Conservation (phyloP, 345 rosid genomes). For the Melastoma malabathricum region DNA sequence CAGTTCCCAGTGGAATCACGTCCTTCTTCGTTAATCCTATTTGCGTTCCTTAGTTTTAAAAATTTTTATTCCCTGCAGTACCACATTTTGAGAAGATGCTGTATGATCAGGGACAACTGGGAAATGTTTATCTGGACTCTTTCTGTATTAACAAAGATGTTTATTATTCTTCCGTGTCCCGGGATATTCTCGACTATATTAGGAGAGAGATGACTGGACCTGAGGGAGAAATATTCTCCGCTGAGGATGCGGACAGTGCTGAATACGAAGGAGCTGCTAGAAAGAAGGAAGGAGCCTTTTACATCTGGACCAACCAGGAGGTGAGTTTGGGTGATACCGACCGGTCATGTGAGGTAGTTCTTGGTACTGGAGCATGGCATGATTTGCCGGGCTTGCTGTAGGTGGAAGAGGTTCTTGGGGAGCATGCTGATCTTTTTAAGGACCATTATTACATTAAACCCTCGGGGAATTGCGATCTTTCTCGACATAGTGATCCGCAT, state of each 20-base stretch:
- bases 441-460: conserved; percentile 71
- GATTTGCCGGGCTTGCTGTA: conserved; percentile 10
- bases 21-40: too few species aligned
- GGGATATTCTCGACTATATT: conserved; percentile 75
- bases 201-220: conserved; percentile 87
- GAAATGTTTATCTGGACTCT: conserved; percentile 64
- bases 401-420: conserved; percentile 72
- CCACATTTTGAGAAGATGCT: conserved; percentile 98
- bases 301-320: conserved; percentile 73
- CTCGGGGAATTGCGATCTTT: conserved; percentile 78
- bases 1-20: conserved; percentile 12
- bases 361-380: background rate
- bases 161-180: conserved; percentile 41
- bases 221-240: conserved; percentile 75
- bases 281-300: conserved; percentile 88
- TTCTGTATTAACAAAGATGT: conserved; percentile 55
- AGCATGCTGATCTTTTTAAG: conserved; percentile 58
- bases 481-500: conserved; percentile 79
- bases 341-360: background rate
- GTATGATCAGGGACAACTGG: conserved; percentile 87
- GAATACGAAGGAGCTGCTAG: conserved; percentile 40
- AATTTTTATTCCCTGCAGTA: conserved; percentile 36
- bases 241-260: conserved; percentile 91
- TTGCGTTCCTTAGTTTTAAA: background rate
- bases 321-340: conserved; percentile 13